These are phyloP conservation scores for Nakaseomyces uthaithaninus DNA, from an alignment of 1,139 yeast genomes.

Conservation along the genomic window DNA sequence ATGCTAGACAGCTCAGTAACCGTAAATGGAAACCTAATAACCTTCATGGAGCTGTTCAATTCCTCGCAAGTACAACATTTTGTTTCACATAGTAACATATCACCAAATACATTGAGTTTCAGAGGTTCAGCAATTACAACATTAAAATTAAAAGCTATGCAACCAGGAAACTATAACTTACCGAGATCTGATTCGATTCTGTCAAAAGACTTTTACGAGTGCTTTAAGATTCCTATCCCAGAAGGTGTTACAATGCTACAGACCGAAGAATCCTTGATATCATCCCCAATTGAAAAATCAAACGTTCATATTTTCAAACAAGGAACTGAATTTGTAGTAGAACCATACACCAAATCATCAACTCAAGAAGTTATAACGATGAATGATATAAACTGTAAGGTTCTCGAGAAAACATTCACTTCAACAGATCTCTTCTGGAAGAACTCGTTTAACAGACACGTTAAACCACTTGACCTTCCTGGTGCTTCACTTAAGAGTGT, in stretches of 20 bases:
- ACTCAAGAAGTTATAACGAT: slow-evolving; percentile 7
- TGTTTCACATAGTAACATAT: slow-evolving; percentile 58
- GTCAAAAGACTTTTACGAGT: slow-evolving; percentile 29
- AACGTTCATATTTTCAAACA: slow-evolving; percentile 25
- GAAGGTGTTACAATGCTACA: slow-evolving; percentile 23
- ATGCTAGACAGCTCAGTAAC: slow-evolving; percentile 61
- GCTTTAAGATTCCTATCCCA: slow-evolving; percentile 19
- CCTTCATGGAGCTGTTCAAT: slow-evolving; percentile 42
- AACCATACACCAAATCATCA: slow-evolving; percentile 20
- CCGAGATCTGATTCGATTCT: slow-evolving; percentile 35
- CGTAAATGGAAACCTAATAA: slow-evolving; percentile 35
- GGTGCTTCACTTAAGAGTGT: slow-evolving; percentile 14
- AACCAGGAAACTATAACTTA: slow-evolving; percentile 45
- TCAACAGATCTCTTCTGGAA: slow-evolving; percentile 34
- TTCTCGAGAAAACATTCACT: not conserved
- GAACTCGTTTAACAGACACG: slow-evolving; percentile 38
- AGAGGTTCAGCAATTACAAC: slow-evolving; percentile 47
- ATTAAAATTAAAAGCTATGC: slow-evolving; percentile 49
- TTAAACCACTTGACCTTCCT: slow-evolving; percentile 31
- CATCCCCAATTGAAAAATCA: slow-evolving; percentile 13
- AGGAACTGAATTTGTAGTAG: slow-evolving; percentile 17
- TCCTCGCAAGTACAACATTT: slow-evolving; percentile 45
- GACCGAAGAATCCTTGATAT: slow-evolving; percentile 17
- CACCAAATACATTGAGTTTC: slow-evolving; percentile 54
- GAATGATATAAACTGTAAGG: slow-evolving; percentile 11